phyloP scores from a whole-genome alignment of 352 stramenopile genomes.

The Pythium sp. region DNA sequence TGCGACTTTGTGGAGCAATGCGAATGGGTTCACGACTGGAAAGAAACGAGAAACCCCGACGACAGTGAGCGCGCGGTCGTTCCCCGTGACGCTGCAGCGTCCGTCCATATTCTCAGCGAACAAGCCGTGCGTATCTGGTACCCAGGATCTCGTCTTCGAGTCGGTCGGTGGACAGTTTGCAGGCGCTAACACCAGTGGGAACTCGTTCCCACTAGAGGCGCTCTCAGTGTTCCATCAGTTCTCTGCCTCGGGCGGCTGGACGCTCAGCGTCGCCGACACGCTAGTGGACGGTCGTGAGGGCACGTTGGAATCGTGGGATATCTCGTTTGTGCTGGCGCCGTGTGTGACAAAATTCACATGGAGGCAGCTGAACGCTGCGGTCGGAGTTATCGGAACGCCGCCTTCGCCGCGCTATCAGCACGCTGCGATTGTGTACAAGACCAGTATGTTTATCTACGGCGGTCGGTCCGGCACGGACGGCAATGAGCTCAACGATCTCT shows the following conservation, averaged over 20 bases:
- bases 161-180: conserved; percentile 17
- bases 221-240: conserved; percentile 60
- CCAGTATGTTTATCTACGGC: conserved; percentile 71
- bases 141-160: conserved; percentile 31
- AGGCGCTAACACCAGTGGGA: neutral
- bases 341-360: conserved; percentile 59
- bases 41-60: conserved; percentile 31
- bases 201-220: conserved; percentile 31
- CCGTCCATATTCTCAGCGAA: conserved; percentile 37
- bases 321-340: conserved; percentile 46
- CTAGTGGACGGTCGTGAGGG: conserved; percentile 36
- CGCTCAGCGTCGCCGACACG: conserved; percentile 48
- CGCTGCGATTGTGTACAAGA: conserved; percentile 50
- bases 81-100: conserved; percentile 45
- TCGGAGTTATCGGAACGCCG: conserved; percentile 25
- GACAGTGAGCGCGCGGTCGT: conserved; percentile 38
- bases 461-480: conserved; percentile 34
- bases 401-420: conserved; percentile 59
- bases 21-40: conserved; percentile 24
- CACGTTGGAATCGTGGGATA: conserved; percentile 47
- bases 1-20: conserved; percentile 49
- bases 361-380: conserved; percentile 34
- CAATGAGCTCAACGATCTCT: conserved; percentile 44
- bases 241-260: conserved; percentile 52
- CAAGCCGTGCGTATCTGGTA: conserved; percentile 24